Conservation (phyloP, 23 red algal genomes). For the Gracilaria gracilis region DNA sequence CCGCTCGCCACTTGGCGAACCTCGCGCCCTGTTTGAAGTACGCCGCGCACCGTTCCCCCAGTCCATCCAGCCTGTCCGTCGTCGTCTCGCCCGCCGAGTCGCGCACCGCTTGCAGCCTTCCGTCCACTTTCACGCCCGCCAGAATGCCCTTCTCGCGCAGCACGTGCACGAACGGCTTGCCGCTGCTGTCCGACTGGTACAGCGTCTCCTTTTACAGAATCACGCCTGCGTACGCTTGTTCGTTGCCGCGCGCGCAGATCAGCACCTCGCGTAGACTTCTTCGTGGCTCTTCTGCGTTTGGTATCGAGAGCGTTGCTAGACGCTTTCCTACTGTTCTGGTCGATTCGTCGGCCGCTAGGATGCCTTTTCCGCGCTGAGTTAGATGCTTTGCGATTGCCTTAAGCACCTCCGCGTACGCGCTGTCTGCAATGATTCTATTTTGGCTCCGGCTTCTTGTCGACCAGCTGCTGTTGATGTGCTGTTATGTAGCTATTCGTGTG, state of each 20-base stretch:
- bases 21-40: conserved; percentile 86
- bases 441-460: not conserved
- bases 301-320: conserved; percentile 67
- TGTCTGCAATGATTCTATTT: not conserved
- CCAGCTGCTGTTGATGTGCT: no score
- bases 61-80: conserved; percentile 82
- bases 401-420: conserved; percentile 7
- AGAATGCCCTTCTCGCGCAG: conserved; percentile 73
- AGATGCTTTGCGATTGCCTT: conserved; percentile 66
- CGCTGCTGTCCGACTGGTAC: conserved; percentile 68
- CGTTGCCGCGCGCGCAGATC: conserved; percentile 75
- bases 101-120: conserved; percentile 56
- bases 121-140: conserved; percentile 89
- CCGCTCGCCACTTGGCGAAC: conserved; percentile 94
- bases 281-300: conserved; percentile 83
- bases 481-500: not conserved
- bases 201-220: conserved; percentile 95
- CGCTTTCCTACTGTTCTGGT: conserved; percentile 95
- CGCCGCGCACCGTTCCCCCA: conserved; percentile 68
- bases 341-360: conserved; percentile 92
- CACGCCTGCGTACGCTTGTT: conserved; percentile 73
- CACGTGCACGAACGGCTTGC: conserved; percentile 48
- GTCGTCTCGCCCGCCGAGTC: conserved; percentile 71
- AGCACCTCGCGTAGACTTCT: conserved; percentile 81
- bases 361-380: conserved; percentile 82